Evolutionary conservation across 805 yeast species (phyloP).

Genomic region (Wickerhamomyces kurtzmanii): DNA sequence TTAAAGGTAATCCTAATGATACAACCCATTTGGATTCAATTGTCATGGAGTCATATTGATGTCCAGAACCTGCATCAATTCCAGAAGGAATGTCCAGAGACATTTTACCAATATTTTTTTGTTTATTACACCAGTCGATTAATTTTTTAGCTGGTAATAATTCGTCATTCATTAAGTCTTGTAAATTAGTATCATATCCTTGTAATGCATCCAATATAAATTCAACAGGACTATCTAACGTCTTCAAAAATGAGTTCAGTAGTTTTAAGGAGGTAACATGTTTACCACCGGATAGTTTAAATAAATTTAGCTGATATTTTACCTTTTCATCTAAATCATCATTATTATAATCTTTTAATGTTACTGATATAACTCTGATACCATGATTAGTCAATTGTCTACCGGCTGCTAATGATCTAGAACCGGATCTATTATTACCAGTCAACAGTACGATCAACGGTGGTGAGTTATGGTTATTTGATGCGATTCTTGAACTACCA

Average conservation of each 20-base stretch:
- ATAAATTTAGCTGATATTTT: conserved; percentile 40
- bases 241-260: conserved; percentile 26
- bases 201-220: conserved; percentile 76
- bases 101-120: conserved; percentile 31
- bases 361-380: conserved; percentile 42
- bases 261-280: conserved; percentile 28
- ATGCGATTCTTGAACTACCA: conserved; percentile 55
- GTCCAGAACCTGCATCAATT: conserved; percentile 73
- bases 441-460: conserved; percentile 65
- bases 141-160: conserved; percentile 29
- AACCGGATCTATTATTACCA: conserved; percentile 71
- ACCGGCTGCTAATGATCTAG: conserved; percentile 68
- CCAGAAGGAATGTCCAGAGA: conserved; percentile 82
- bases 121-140: conserved; percentile 59
- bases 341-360: conserved; percentile 4
- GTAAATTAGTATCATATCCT: conserved; percentile 65
- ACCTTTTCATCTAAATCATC: conserved; percentile 19
- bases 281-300: conserved; percentile 63
- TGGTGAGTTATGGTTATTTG: conserved; percentile 66
- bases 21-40: conserved; percentile 48
- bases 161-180: conserved; percentile 39
- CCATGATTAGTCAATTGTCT: conserved; percentile 72
- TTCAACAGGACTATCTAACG: conserved; percentile 67
- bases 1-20: conserved; percentile 66
- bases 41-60: conserved; percentile 20